A percentile compares a stretch with the other conserved stretches of the same genome.
Conservation (phyloP, 2,329 filamentous ascomycete genomes). For the Cylindrodendrum hubeiense region DNA sequence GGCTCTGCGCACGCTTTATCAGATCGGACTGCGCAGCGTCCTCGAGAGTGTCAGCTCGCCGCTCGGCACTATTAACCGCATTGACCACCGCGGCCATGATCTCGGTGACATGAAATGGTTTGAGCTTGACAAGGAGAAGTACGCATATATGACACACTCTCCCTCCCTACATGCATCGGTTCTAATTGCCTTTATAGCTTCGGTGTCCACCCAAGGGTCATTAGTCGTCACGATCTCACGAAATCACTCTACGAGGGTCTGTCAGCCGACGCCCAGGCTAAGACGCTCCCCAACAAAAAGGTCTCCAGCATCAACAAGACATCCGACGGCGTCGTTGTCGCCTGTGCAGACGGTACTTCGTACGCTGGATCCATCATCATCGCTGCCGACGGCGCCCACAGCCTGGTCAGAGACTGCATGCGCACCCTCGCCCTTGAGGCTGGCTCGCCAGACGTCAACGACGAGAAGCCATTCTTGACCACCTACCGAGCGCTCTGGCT, state of each 20-base stretch:
- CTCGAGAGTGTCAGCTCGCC: slow-evolving; percentile 40
- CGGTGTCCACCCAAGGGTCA: slow-evolving; percentile 42
- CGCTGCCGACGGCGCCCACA: slow-evolving; percentile 59
- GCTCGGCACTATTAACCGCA: slow-evolving; percentile 35
- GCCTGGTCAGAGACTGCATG: slow-evolving; percentile 51
- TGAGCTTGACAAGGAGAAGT: slow-evolving; percentile 41
- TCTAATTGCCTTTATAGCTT: slow-evolving; percentile 33
- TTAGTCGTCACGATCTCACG: slow-evolving; percentile 53
- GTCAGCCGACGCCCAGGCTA: slow-evolving; percentile 39
- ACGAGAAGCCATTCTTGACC: slow-evolving; percentile 47
- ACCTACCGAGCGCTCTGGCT: slow-evolving; percentile 51
- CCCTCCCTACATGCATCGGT: rapidly evolving
- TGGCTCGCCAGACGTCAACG: slow-evolving; percentile 31
- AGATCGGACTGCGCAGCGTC: slow-evolving; percentile 46
- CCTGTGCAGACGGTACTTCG: slow-evolving; percentile 48
- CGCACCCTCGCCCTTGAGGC: slow-evolving; percentile 44
- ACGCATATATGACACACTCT: background rate
- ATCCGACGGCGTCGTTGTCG: slow-evolving; percentile 43
- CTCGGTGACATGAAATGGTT: slow-evolving; percentile 42
- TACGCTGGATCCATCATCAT: slow-evolving; percentile 53
- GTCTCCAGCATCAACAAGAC: slow-evolving; percentile 38
- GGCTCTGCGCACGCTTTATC: slow-evolving; percentile 47
- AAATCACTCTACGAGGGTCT: slow-evolving; percentile 48
- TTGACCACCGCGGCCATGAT: slow-evolving; percentile 44
- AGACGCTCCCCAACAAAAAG: slow-evolving; percentile 44